These are phyloP conservation scores for Tagetes patula DNA, from an alignment of 129 eudicot genomes.

Conservation along the genomic window DNA sequence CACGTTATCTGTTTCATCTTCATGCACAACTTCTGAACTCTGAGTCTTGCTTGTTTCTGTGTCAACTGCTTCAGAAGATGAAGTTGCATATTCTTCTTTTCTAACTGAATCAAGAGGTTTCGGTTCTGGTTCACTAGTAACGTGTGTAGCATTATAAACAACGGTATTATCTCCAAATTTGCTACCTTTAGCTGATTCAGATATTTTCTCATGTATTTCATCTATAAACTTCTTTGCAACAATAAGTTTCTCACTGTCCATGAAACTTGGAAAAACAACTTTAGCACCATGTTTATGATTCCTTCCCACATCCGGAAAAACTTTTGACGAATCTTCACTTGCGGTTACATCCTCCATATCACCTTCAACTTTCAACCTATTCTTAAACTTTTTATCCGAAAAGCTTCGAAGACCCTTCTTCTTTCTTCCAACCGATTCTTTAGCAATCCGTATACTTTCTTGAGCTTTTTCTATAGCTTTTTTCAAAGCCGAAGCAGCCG, in stretches of 20 bases:
- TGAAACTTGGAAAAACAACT: slow-evolving; percentile 19
- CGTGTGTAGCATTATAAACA: slow-evolving; percentile 17
- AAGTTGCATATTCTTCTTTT: slow-evolving; percentile 35
- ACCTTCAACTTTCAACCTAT: slow-evolving; percentile 35
- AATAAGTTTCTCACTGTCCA: slow-evolving; percentile 30
- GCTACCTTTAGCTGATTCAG: slow-evolving; percentile 38
- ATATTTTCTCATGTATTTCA: slow-evolving; percentile 35
- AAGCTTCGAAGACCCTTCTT: slow-evolving; percentile 50
- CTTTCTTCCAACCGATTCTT: slow-evolving; percentile 72
- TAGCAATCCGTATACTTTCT: slow-evolving; percentile 83
- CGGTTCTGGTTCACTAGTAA: slow-evolving; percentile 14
- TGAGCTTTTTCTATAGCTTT: slow-evolving; percentile 92
- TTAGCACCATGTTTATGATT: neutral
- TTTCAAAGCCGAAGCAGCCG: slow-evolving; percentile 75
- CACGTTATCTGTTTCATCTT: neutral
- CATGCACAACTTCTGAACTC: slow-evolving; percentile 27
- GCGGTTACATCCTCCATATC: slow-evolving; percentile 12
- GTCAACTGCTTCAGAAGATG: slow-evolving; percentile 29
- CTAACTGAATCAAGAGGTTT: slow-evolving; percentile 30
- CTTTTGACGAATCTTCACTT: slow-evolving; percentile 23
- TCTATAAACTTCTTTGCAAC: slow-evolving; percentile 32
- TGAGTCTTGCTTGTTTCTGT: slow-evolving; percentile 36
- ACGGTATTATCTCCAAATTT: slow-evolving; percentile 14
- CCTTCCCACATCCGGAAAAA: neutral
- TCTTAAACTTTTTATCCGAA: slow-evolving; percentile 37